Evolutionary conservation across 768 basidiomycete genomes (phyloP), one percentile per base, ranked within the genome.

Genomic region (Boletus eberwhitei): DNA sequence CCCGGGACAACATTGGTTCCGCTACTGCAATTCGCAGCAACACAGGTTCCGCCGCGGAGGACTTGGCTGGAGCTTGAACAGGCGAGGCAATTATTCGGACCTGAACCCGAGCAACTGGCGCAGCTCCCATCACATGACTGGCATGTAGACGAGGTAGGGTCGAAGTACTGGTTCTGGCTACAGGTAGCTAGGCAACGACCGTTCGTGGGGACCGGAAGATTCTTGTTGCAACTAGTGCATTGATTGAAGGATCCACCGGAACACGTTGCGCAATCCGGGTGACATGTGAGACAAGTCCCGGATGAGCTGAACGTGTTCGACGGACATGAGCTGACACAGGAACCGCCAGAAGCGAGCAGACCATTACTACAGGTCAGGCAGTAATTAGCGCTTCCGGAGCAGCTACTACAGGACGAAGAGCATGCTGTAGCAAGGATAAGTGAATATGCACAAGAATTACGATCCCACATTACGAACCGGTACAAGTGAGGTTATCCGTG

Each of bases 261-360:
- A 71, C 93, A 96, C 2, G 87, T 84, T 16, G 82, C 83, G 64
- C 93, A 96, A 65, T 95, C 93, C 0, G 90, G 84, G 55, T 95
- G 92, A 69, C 93, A 96, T 6, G 84, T 62, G 51, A 83, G 64
- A 73, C 93, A 95, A 26, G 80, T 71, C 22, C 84, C 81, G 31
- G 82, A 77, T 12, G 87, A 79, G 49, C 77, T 72, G 72, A 93
- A 87, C 2, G 85, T 81, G 55, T 82, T 83, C 37, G 84, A 78
- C 0, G 93, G 90, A 64, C 92, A 95, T 6, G 82, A 79, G 17
- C 81, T 73, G 43, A 89, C 81, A 64, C 93, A 96, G 69, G 83
- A 81, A 12, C 93, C 93, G 31, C 74, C 71, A 13, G 83, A 82
- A 24, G 88, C 89, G 19, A 92, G 75, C 61, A 84, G 80, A 55